These are phyloP conservation scores for Plenodomus lindquistii DNA, from an alignment of 2,329 filamentous ascomycete genomes.

Conservation along the genomic window DNA sequence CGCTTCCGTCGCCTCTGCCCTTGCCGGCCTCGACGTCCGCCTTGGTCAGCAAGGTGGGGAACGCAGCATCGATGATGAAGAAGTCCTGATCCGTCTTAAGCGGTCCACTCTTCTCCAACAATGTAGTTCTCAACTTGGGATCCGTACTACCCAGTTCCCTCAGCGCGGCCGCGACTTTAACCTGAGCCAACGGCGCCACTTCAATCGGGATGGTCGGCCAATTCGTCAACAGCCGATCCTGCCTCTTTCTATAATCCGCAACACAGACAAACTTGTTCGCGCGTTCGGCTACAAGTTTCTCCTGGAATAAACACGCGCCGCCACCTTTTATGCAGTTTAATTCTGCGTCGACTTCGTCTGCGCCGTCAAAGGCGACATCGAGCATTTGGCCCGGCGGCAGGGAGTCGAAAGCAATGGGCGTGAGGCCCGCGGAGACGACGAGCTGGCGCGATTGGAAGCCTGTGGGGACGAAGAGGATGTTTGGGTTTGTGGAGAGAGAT, in stretches of 20 bases:
- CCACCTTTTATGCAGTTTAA: slow-evolving; percentile 98
- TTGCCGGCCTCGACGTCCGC: slow-evolving; percentile 55
- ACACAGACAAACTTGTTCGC: slow-evolving; percentile 87
- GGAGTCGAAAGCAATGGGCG: slow-evolving; percentile 76
- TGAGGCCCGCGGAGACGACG: slow-evolving; percentile 77
- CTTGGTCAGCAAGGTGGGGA: slow-evolving; percentile 69
- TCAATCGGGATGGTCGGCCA: slow-evolving; percentile 94
- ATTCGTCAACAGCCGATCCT: slow-evolving; percentile 69
- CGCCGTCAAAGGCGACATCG: slow-evolving; percentile 93
- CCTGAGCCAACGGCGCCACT: slow-evolving; percentile 82
- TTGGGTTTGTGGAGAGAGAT: slow-evolving; percentile 39
- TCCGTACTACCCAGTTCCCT: slow-evolving; percentile 71
- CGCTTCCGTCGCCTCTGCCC: slow-evolving; percentile 57
- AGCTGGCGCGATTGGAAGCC: slow-evolving; percentile 89
- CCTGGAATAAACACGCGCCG: slow-evolving; percentile 95
- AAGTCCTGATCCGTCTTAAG: slow-evolving; percentile 85
- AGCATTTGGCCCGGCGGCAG: slow-evolving; percentile 70
- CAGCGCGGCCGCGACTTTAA: slow-evolving; percentile 75
- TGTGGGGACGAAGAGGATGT: slow-evolving; percentile 87
- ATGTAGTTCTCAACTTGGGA: slow-evolving; percentile 72
- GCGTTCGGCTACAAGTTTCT: slow-evolving; percentile 89
- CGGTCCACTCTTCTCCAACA: slow-evolving; percentile 78
- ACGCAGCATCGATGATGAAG: slow-evolving; percentile 91
- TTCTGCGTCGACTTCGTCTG: slow-evolving; percentile 93
- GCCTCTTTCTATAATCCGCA: slow-evolving; percentile 89